Conservation (phyloP, 2,329 filamentous ascomycete genomes). For the Tolypocladium inflatum region DNA sequence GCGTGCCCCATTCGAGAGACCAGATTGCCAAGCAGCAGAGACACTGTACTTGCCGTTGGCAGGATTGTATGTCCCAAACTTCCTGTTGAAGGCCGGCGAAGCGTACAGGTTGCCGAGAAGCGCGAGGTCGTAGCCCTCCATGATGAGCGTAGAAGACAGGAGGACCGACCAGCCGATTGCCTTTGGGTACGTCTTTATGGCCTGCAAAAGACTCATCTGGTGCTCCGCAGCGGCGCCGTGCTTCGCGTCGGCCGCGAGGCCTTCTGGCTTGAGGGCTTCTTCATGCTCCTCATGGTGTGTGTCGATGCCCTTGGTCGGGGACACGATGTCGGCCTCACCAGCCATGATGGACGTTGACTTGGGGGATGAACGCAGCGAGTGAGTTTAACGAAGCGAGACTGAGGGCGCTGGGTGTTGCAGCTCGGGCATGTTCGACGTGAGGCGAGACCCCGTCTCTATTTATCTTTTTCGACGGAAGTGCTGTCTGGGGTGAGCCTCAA, state of each 20-base stretch:
- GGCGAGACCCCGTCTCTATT: background rate
- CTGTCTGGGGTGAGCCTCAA: background rate
- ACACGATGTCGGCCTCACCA: slow-evolving; percentile 3
- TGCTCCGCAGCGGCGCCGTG: slow-evolving; percentile 30
- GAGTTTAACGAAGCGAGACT: background rate
- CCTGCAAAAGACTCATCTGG: slow-evolving; percentile 28
- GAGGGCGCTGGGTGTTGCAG: background rate
- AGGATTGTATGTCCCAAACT: slow-evolving; percentile 30
- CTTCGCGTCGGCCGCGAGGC: slow-evolving; percentile 27
- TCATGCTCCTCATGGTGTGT: slow-evolving; percentile 18
- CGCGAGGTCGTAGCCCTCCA: slow-evolving; percentile 43
- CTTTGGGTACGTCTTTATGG: slow-evolving; percentile 33
- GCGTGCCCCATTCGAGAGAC: slow-evolving; percentile 41
- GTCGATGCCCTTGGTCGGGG: slow-evolving; percentile 10
- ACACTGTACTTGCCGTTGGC: slow-evolving; percentile 32
- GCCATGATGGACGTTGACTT: slow-evolving; percentile 12
- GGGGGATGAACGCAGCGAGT: background rate
- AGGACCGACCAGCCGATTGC: slow-evolving; percentile 38
- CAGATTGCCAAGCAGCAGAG: slow-evolving; percentile 47
- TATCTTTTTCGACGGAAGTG: background rate
- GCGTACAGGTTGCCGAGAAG: slow-evolving; percentile 39
- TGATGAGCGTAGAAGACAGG: slow-evolving; percentile 35
- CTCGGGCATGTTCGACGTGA: background rate
- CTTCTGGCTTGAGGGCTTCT: slow-evolving; percentile 11
- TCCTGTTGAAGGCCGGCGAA: slow-evolving; percentile 32